Evolutionary conservation across 805 yeast species (phyloP), one percentile per base, ranked within the genome.

Genomic region (Candida incommunis): DNA sequence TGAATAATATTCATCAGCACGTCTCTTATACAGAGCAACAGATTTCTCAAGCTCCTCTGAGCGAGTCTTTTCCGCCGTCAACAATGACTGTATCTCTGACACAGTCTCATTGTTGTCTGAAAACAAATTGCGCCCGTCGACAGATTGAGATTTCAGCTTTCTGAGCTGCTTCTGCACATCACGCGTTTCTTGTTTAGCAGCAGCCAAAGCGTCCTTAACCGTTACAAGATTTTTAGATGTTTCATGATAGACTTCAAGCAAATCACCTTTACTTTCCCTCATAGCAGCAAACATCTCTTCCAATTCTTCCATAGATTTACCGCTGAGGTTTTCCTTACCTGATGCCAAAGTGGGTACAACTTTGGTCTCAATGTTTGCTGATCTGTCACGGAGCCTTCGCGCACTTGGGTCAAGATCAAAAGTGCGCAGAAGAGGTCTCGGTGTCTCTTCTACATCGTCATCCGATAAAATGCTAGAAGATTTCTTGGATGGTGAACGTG

Each of bases 1-100:
- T 46, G 70, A 68, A 52, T 72, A 76, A 57, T 84, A 82, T 49
- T 79, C 82, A 27, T 83, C 88, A 26, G 94, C 77, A 49, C 94
- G 72, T 16, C 68, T 62, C 55, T 78, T 80, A 61, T 82, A 86
- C 25, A 81, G 65, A 31, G 74, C 75, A 20, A 80, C 64, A 24
- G 74, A 70, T 31, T 72, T 69, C 1, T 67, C 58, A 24, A 85
- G 63, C 24, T 84, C 80, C 1, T 58, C 54, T 51, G 76, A 78
- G 53, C 76, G 79, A n/a, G 68, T 57, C 34, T 67, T 68, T 15
- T 80, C 61, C 2, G 79, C 71, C 41, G 78, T 78, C 22, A 82
- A 60, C 46, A 74, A 76, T 18, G 78, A 68, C 50, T 73, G 75
- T 41, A 80, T 56, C 48, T 75, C 74, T 2, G 54, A 42, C 37